Evolutionary conservation across 208 protist species (phyloP).

Genomic region (Leishmania guyanensis): DNA sequence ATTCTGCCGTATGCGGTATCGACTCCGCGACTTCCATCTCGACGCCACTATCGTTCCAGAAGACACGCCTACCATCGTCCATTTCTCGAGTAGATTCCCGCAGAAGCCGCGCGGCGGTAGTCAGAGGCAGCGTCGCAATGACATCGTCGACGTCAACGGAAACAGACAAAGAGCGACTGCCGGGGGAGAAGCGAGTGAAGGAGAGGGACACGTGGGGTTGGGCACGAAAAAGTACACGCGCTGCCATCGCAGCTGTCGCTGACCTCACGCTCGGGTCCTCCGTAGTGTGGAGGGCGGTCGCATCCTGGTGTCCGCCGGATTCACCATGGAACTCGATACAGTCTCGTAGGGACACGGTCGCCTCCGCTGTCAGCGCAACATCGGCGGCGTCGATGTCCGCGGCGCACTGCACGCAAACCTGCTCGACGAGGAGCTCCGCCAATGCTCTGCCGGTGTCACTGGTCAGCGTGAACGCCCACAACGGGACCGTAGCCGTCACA

Average conservation of each 20-base stretch:
- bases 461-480: conserved; percentile 13
- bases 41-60: conserved; percentile 25
- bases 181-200: conserved; percentile 16
- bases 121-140: conserved; percentile 17
- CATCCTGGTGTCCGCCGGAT: not conserved
- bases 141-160: conserved; percentile 19
- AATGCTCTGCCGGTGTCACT: conserved; percentile 10
- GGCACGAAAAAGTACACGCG: conserved; percentile 23
- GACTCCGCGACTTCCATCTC: conserved; percentile 9
- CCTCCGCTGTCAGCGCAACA: conserved; percentile 14
- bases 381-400: conserved; percentile 13
- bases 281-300: not conserved
- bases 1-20: no score
- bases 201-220: conserved; percentile 10
- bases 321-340: not conserved
- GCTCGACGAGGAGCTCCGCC: conserved; percentile 6
- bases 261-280: not conserved
- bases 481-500: not conserved
- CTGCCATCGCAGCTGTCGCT: not conserved
- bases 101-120: conserved; percentile 10
- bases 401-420: conserved; percentile 5
- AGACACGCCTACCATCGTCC: not conserved
- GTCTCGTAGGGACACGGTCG: conserved; percentile 13
- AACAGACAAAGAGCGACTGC: conserved; percentile 22
- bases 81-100: not conserved